These are phyloP conservation scores for Penicillium hordei DNA, from an alignment of 2,329 filamentous ascomycete species.

Conservation along the genomic window DNA sequence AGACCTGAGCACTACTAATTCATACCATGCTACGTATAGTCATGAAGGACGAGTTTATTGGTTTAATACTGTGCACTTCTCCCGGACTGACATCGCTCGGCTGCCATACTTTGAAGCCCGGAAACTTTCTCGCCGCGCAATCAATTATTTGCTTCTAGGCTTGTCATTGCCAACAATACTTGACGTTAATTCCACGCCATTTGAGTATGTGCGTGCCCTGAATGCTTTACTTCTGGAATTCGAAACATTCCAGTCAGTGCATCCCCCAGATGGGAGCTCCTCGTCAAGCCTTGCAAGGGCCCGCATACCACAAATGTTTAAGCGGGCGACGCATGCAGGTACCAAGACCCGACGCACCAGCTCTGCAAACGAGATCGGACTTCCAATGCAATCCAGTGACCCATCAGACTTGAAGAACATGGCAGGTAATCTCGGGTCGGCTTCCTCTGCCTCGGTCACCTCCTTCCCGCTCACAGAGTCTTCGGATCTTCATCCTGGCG, in stretches of 20 bases:
- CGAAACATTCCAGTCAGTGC: conserved; percentile 86
- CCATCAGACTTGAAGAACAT: conserved; percentile 50
- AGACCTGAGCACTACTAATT: conserved; percentile 12
- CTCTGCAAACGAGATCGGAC: conserved; percentile 60
- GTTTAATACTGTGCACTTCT: conserved; percentile 96
- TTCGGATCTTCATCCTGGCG: conserved; percentile 69
- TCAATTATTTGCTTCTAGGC: conserved; percentile 89
- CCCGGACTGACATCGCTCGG: conserved; percentile 72
- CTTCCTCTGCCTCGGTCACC: conserved; percentile 39
- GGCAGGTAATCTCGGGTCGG: conserved; percentile 41
- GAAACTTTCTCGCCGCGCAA: conserved; percentile 84
- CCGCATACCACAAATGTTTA: conserved; percentile 80
- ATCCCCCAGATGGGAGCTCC: conserved; percentile 71
- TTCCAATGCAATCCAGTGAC: conserved; percentile 53
- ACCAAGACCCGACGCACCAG: conserved; percentile 60
- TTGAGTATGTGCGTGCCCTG: conserved; percentile 83
- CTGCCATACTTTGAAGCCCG: conserved; percentile 83
- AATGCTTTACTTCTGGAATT: conserved; percentile 87
- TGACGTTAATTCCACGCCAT: conserved; percentile 74
- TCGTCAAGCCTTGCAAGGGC: conserved; percentile 71
- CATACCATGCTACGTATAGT: conserved; percentile 46
- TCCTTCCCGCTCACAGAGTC: conserved; percentile 50
- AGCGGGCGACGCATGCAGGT: conserved; percentile 58
- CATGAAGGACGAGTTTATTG: conserved; percentile 95
- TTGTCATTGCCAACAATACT: conserved; percentile 86